Percentiles rank a stretch among this genome's conserved stretches.
Evolutionary conservation across 1,284 basidiomycete genomes (phyloP).

Genomic region (Apiotrichum laibachii): DNA sequence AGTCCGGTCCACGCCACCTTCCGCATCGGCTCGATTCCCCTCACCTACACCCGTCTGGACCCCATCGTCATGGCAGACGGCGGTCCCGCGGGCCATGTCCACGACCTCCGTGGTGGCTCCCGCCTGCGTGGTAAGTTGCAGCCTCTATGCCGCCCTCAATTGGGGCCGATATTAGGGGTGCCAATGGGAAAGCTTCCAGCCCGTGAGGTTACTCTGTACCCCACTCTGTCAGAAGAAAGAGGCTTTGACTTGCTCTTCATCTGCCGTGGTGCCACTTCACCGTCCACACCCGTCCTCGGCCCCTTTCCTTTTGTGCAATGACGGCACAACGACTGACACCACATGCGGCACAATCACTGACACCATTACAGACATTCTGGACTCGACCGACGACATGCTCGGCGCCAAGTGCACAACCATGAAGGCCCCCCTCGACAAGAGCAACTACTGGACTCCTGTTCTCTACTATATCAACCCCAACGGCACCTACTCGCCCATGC

Average conservation of each 20-base stretch:
- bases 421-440: conserved; percentile 49
- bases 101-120: conserved; percentile 38
- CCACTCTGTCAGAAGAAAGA: no score
- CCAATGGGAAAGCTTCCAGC: no score
- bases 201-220: no score
- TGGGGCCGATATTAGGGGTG: no score
- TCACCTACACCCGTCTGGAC: conserved; percentile 39
- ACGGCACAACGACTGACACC: no score
- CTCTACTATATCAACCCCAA: conserved; percentile 50
- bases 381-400: conserved; percentile 26
- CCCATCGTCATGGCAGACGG: conserved; percentile 52
- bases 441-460: conserved; percentile 54
- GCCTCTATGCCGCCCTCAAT: no score
- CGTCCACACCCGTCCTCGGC: no score
- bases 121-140: not conserved
- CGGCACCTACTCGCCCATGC: conserved; percentile 28
- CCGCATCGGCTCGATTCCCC: no score
- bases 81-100: conserved; percentile 43
- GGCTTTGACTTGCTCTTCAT: no score
- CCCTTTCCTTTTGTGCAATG: no score
- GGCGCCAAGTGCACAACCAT: conserved; percentile 34
- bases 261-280: no score
- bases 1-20: no score
- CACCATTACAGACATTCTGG: conserved; percentile 30
- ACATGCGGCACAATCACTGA: conserved; percentile 15